These are phyloP conservation scores for Petunia hybrid DNA, from an alignment of 305 asterid genomes.

Conservation along the genomic window DNA sequence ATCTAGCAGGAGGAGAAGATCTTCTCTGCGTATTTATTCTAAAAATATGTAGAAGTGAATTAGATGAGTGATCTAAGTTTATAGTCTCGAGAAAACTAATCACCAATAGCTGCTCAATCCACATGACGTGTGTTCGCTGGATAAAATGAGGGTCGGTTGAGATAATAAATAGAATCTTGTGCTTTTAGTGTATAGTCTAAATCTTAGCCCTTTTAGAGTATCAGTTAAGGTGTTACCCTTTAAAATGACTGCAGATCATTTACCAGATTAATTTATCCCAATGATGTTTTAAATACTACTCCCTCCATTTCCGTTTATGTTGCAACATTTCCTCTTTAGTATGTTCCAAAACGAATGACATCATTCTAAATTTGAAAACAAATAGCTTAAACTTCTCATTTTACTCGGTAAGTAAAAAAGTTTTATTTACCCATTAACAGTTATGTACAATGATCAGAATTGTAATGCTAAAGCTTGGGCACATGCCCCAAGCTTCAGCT, in stretches of 20 bases:
- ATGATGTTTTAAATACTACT: neutral
- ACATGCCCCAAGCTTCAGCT: no score
- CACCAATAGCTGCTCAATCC: conserved; percentile 12
- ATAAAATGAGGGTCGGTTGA: neutral
- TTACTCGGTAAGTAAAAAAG: no score
- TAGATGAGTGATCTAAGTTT: conserved; percentile 6
- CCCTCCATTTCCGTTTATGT: no score
- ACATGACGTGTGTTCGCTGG: neutral
- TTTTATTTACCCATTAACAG: no score
- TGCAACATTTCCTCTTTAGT: no score
- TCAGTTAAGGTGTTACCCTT: neutral
- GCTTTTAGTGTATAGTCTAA: neutral
- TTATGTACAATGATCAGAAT: no score
- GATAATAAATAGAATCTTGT: neutral
- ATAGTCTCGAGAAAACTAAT: neutral
- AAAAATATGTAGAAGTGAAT: neutral
- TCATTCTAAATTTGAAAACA: no score
- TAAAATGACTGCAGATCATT: neutral
- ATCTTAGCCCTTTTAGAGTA: neutral
- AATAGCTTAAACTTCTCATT: no score
- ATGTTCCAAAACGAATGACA: no score
- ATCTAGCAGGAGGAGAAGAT: neutral
- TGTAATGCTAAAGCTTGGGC: no score
- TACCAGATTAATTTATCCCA: neutral
- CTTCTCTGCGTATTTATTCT: conserved; percentile 4